Evolutionary conservation across 441 rosid genomes (phyloP).

Genomic region (Eugenia klotzschiana): DNA sequence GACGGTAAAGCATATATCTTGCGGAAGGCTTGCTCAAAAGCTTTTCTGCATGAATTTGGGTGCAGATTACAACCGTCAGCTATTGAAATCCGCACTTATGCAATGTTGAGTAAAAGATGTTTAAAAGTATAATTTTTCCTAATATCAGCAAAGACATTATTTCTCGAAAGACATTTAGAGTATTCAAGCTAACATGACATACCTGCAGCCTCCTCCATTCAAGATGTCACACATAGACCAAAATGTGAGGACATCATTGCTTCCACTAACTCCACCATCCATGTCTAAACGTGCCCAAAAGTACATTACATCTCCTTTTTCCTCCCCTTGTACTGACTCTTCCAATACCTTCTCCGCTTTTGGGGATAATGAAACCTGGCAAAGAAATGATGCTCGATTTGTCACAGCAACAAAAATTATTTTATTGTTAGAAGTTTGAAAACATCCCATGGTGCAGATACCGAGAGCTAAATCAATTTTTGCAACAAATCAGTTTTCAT

Average conservation of each 20-base stretch:
- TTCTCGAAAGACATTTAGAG: background rate
- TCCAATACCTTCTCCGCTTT: conserved; percentile 72
- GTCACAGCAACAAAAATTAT: background rate
- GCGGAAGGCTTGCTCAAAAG: conserved; percentile 67
- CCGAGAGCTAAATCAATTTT: background rate
- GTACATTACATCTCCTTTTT: conserved; percentile 65
- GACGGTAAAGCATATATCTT: conserved; percentile 71
- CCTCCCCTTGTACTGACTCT: conserved; percentile 44
- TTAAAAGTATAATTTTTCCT: background rate
- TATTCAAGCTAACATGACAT: background rate
- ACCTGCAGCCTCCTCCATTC: conserved; percentile 95
- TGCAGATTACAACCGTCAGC: background rate
- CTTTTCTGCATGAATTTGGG: conserved; percentile 37
- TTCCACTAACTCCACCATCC: conserved; percentile 40
- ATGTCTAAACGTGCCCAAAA: conserved; percentile 72
- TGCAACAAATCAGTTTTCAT: background rate
- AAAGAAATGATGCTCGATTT: conserved; percentile 8
- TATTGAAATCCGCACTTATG: background rate
- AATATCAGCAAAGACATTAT: background rate
- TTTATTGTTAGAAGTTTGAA: background rate
- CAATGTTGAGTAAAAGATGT: background rate
- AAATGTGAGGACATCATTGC: conserved; percentile 42
- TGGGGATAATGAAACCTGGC: conserved; percentile 71
- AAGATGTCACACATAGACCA: conserved; percentile 93
- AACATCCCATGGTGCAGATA: background rate